Conservation (phyloP, 768 basidiomycete species). For the Strobilomyces echinocephalus region DNA sequence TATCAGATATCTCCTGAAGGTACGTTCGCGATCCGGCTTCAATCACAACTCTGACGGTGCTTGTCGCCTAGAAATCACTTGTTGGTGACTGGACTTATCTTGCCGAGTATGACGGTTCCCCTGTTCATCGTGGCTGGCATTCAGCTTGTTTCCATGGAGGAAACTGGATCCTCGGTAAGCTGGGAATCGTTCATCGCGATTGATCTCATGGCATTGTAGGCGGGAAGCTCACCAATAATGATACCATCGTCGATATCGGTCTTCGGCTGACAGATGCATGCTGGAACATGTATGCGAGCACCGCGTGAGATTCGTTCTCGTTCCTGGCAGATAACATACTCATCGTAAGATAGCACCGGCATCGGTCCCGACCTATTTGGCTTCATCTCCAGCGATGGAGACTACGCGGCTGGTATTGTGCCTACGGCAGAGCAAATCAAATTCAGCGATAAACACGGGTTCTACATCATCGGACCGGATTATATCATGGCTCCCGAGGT, state of each 20-base stretch:
- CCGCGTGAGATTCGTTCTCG: conserved; percentile 40
- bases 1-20: conserved; percentile 36
- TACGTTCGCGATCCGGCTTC: fast-evolving
- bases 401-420: conserved; percentile 45
- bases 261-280: conserved; percentile 64
- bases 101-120: conserved; percentile 51
- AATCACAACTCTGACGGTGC: background rate
- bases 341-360: conserved; percentile 47
- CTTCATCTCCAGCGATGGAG: conserved; percentile 57
- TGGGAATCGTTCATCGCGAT: background rate
- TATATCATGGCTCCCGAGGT: conserved; percentile 75
- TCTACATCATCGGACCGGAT: conserved; percentile 47
- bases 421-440: conserved; percentile 23
- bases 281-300: conserved; percentile 77
- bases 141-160: conserved; percentile 63
- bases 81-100: conserved; percentile 59
- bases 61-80: conserved; percentile 48
- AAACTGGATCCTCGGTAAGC: conserved; percentile 47
- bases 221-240: conserved; percentile 63
- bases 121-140: conserved; percentile 63
- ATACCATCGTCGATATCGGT: conserved; percentile 61
- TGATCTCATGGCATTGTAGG: conserved; percentile 34
- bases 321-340: background rate
- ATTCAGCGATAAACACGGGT: conserved; percentile 61
- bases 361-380: conserved; percentile 74